Evolutionary conservation across 23 red algal genomes (phyloP).

Genomic region (Gracilaria vermiculophylla): DNA sequence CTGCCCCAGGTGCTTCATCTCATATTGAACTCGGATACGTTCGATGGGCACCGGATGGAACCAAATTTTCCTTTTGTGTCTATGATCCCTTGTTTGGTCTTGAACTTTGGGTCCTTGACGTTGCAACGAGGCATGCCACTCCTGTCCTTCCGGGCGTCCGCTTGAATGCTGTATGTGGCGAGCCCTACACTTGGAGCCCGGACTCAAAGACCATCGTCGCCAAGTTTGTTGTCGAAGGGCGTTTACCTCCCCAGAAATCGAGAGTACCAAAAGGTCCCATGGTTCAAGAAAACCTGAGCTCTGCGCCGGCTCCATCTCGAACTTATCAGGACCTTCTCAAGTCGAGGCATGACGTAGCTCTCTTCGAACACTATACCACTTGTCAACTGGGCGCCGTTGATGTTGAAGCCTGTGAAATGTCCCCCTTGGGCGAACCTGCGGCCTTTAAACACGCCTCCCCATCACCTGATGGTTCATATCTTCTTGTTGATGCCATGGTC

Average conservation of each 20-base stretch:
- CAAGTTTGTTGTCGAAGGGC: constrained; percentile 78
- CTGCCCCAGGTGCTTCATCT: constrained; percentile 2
- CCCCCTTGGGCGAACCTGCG: constrained; percentile 38
- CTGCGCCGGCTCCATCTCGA: constrained; percentile 53
- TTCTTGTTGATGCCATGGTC: constrained; percentile 81
- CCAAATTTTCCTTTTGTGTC: constrained; percentile 78
- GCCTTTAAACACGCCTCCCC: constrained; percentile 70
- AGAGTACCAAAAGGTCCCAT: constrained; percentile 73
- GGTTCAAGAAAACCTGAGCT: constrained; percentile 67
- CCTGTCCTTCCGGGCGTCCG: constrained; percentile 52
- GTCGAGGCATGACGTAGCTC: constrained; percentile 72
- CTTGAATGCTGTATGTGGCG: constrained; percentile 76
- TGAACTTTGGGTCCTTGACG: constrained; percentile 82
- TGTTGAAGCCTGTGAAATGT: constrained; percentile 43
- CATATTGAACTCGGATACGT: constrained; percentile 80
- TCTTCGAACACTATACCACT: constrained; percentile 86
- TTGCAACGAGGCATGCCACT: constrained; percentile 19
- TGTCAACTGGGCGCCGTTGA: constrained; percentile 70
- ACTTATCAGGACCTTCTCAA: constrained; percentile 84
- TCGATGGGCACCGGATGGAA: constrained; percentile 88
- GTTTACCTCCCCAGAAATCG: constrained; percentile 27
- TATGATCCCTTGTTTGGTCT: constrained; percentile 75
- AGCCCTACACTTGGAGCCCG: constrained; percentile 78
- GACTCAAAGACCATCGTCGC: constrained; percentile 75
- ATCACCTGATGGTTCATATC: constrained; percentile 79